Evolutionary conservation across 805 yeast species (phyloP), one percentile per base, ranked within the genome.

Genomic region (Ogataea saltuana): DNA sequence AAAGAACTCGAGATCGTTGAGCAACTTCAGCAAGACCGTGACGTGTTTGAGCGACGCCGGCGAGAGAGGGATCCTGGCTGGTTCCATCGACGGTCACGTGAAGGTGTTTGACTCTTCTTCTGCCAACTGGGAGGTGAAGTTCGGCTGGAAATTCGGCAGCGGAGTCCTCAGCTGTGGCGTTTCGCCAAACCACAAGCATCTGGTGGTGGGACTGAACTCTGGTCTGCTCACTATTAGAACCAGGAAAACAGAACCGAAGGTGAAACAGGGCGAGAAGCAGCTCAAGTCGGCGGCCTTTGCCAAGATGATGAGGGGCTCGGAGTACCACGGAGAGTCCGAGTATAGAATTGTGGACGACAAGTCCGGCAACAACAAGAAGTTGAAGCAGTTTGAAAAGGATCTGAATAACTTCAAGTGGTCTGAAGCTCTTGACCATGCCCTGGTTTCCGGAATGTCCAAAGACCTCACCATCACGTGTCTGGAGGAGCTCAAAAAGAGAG

Each of bases 71-170:
- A 70, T 93, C 33, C 69, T 93, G 22, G 97, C 96, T 2, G 97
- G 98, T 13, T 89, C 97, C 0, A 71, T 93, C 45, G 99, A 93
- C 67, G 99, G 99, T 16, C 99, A 93, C 65, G 96, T 93, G 46
- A 93, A 93, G 65, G 90, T 90, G 33, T 88, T 91, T 62, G 97
- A 90, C 64, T 78, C 87, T 28, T 67, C 76, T 20, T 76, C 83
- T 17, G 59, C 77, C 30, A 76, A 78, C 54, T 90, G 91, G 88
- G 85, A 84, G 48, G 96, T 91, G 48, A 87, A 85, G 62, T 91
- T 89, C 61, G 97, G 97, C 37, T 91, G 98, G 97, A 91, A 90
- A 66, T 91, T 86, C 60, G 96, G 97, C 26, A 88, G 91, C 18
- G 95, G 96, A 29, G 97, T 93, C 0, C 71, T 93, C 54, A 74